These are phyloP conservation scores for Aspergillaceae sp. DNA, from an alignment of 2,329 filamentous ascomycete species.

Conservation along the genomic window DNA sequence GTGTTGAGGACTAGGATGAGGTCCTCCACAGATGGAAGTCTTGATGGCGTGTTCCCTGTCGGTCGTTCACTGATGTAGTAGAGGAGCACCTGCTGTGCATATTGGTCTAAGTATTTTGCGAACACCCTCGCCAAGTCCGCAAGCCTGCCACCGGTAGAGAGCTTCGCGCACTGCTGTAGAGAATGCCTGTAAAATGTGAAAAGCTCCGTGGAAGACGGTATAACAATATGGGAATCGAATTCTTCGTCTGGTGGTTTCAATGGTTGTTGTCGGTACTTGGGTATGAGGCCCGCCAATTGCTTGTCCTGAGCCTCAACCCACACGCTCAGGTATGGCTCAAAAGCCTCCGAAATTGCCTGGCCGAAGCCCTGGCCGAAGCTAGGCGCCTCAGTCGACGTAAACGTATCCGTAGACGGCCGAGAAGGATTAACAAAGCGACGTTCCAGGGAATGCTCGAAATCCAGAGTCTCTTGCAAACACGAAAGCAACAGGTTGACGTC, in stretches of 20 bases:
- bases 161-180: conserved; percentile 86
- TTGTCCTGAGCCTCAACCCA: conserved; percentile 97
- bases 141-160: conserved; percentile 82
- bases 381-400: conserved; percentile 67
- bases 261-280: conserved; percentile 76
- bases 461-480: conserved; percentile 88
- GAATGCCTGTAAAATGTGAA: conserved; percentile 96
- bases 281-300: conserved; percentile 73
- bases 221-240: conserved; percentile 81
- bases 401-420: conserved; percentile 77
- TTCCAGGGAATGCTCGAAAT: conserved; percentile 91
- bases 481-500: conserved; percentile 84
- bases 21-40: conserved; percentile 55
- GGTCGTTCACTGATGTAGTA: conserved; percentile 57
- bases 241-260: conserved; percentile 79
- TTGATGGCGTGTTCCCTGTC: conserved; percentile 46
- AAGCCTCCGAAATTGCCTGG: conserved; percentile 88
- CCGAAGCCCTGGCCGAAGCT: conserved; percentile 81
- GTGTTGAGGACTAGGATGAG: conserved; percentile 85
- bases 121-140: conserved; percentile 78
- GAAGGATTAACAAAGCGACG: conserved; percentile 64
- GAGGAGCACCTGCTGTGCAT: conserved; percentile 84
- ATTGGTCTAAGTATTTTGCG: conserved; percentile 89
- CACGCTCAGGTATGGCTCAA: conserved; percentile 90
- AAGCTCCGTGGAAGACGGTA: conserved; percentile 86